phyloP scores from a whole-genome alignment of 805 yeast genomes.

The Candida oleophila region DNA sequence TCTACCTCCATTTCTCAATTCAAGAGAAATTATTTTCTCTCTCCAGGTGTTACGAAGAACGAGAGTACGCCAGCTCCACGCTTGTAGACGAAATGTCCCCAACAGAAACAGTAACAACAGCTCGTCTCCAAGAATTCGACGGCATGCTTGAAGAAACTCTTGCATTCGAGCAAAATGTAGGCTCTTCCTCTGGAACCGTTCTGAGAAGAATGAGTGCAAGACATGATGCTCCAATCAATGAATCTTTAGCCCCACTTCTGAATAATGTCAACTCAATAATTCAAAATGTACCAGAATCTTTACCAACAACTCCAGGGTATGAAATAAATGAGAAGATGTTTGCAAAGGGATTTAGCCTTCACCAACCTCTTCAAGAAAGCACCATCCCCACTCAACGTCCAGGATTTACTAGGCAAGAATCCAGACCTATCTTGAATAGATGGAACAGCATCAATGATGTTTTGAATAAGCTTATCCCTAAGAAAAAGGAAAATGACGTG shows the following conservation, averaged over 20 bases:
- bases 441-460: neutral
- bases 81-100: no score
- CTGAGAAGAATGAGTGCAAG: neutral
- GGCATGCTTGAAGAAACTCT: neutral
- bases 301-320: slow-evolving; percentile 42
- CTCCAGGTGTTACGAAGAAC: no score
- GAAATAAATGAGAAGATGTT: slow-evolving; percentile 17
- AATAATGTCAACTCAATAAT: neutral
- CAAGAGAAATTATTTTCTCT: no score
- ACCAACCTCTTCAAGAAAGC: neutral
- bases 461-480: neutral
- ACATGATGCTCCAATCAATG: neutral
- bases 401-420: neutral
- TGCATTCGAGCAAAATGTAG: neutral
- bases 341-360: neutral
- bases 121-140: neutral
- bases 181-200: neutral
- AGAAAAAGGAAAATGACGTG: neutral
- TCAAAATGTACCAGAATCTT: slow-evolving; percentile 39
- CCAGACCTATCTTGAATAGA: neutral
- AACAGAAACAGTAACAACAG: neutral
- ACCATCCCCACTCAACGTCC: slow-evolving; percentile 2
- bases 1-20: no score
- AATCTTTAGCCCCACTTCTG: slow-evolving; percentile 4
- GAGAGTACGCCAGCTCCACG: no score